A percentile compares a stretch with the other conserved stretches of the same genome.
Evolutionary conservation across 2,329 filamentous ascomycete genomes (phyloP).

Genomic region (Paecilomyces dactylethromorphus): DNA sequence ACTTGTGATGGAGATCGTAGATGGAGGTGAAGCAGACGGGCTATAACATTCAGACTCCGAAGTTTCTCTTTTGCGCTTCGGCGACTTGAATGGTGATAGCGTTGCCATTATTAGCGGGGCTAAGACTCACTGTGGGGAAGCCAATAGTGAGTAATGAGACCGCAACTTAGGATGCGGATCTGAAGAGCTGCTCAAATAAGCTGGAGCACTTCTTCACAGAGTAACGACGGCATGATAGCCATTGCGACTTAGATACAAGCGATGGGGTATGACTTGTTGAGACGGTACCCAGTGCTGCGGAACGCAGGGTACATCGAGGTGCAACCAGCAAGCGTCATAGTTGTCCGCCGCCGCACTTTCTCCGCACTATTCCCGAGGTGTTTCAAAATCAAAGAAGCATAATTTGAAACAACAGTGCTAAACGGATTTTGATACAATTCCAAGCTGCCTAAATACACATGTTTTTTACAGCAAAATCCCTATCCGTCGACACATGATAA

Average conservation of each 20-base stretch:
- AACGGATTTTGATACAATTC: not conserved
- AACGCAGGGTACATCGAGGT: not conserved
- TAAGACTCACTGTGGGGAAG: slow-evolving; percentile 6
- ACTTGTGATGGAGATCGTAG: slow-evolving; percentile 23
- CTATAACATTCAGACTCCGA: slow-evolving; percentile 23
- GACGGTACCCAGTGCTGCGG: not conserved
- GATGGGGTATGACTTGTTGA: not conserved
- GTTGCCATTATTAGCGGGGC: slow-evolving; percentile 25
- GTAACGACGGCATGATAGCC: not conserved
- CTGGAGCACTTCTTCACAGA: not conserved
- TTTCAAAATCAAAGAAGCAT: not conserved
- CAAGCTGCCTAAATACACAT: slow-evolving; percentile 2
- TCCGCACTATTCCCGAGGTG: not conserved
- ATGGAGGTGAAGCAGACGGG: slow-evolving; percentile 25
- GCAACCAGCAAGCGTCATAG: not conserved
- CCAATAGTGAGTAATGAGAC: not conserved
- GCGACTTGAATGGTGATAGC: slow-evolving; percentile 19
- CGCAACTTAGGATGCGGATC: not conserved
- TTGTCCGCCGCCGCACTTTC: not conserved
- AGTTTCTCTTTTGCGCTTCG: slow-evolving; percentile 29
- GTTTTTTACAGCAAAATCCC: slow-evolving; percentile 4
- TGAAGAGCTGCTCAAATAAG: not conserved
- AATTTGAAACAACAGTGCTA: not conserved
- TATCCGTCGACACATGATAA: slow-evolving; percentile 26
- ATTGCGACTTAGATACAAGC: not conserved